These are phyloP conservation scores for Gracilaria domingensis DNA, from an alignment of 23 red algal genomes.

Conservation along the genomic window DNA sequence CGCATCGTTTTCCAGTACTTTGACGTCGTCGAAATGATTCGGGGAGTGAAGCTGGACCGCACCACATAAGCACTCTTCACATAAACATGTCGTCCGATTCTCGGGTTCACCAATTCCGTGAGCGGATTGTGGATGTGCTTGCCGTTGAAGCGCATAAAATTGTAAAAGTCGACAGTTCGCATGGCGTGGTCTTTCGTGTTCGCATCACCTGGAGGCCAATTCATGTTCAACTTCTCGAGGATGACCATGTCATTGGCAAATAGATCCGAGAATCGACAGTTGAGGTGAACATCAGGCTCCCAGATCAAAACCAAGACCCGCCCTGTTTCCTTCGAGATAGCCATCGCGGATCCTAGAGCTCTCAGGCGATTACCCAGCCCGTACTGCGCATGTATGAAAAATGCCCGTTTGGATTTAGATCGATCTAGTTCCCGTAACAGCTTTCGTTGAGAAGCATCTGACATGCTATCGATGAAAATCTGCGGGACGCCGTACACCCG, in stretches of 20 bases:
- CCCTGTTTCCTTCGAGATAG: slow-evolving; percentile 60
- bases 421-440: slow-evolving; percentile 46
- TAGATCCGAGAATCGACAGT: slow-evolving; percentile 75
- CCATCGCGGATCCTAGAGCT: slow-evolving; percentile 67
- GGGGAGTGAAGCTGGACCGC: slow-evolving; percentile 65
- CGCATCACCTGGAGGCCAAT: slow-evolving; percentile 68
- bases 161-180: slow-evolving; percentile 78
- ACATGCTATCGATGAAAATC: slow-evolving; percentile 71
- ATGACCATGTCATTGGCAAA: slow-evolving; percentile 73
- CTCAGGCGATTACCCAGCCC: slow-evolving; percentile 77
- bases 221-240: slow-evolving; percentile 74
- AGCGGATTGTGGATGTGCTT: slow-evolving; percentile 63
- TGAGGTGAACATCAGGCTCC: slow-evolving; percentile 74
- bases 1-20: slow-evolving; percentile 69
- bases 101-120: slow-evolving; percentile 62
- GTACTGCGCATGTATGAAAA: slow-evolving; percentile 77
- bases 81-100: slow-evolving; percentile 59
- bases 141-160: slow-evolving; percentile 72
- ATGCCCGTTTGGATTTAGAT: slow-evolving; percentile 48
- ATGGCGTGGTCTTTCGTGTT: slow-evolving; percentile 68
- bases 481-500: slow-evolving; percentile 63
- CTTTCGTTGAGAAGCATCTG: slow-evolving; percentile 25
- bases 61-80: slow-evolving; percentile 81
- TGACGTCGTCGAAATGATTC: slow-evolving; percentile 63
- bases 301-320: slow-evolving; percentile 77